phyloP scores from a whole-genome alignment of 2,329 filamentous ascomycete species.

The Aureobasidium melanogenum region DNA sequence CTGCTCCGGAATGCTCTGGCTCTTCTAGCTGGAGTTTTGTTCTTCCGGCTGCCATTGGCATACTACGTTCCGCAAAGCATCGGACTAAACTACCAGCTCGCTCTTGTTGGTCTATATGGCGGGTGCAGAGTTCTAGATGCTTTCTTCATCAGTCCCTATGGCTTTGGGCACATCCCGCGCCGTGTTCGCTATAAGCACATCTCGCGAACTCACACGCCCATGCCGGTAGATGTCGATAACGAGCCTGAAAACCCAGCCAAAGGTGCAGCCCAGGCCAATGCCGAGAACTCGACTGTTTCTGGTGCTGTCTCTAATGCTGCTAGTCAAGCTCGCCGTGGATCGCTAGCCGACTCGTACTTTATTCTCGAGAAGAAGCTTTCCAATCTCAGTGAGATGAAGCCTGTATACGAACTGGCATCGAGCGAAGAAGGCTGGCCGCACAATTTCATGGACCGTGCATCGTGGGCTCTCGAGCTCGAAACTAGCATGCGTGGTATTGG shows the following conservation, averaged over 20 bases:
- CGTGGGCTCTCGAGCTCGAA: slow-evolving; percentile 37
- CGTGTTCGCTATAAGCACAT: slow-evolving; percentile 34
- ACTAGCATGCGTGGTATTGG: slow-evolving; percentile 36
- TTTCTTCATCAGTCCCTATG: slow-evolving; percentile 36
- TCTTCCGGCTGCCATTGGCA: slow-evolving; percentile 33
- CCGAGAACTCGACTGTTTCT: background rate
- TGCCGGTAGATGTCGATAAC: background rate
- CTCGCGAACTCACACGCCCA: slow-evolving; percentile 23
- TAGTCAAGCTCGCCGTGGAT: slow-evolving; percentile 9
- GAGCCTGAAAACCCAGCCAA: background rate
- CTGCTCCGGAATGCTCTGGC: slow-evolving; percentile 31
- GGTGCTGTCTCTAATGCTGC: background rate
- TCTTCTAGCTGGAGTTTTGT: slow-evolving; percentile 29
- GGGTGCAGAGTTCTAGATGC: slow-evolving; percentile 34
- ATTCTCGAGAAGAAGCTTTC: slow-evolving; percentile 12
- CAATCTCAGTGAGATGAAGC: slow-evolving; percentile 13
- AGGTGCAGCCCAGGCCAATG: background rate
- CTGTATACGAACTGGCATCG: slow-evolving; percentile 30
- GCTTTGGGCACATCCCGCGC: slow-evolving; percentile 32
- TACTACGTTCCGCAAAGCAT: slow-evolving; percentile 37
- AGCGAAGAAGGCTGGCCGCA: slow-evolving; percentile 33
- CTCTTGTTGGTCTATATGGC: slow-evolving; percentile 36
- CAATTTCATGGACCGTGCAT: slow-evolving; percentile 31
- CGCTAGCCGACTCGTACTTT: slow-evolving; percentile 11
- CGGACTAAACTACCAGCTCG: slow-evolving; percentile 37